Conservation (phyloP, 805 yeast genomes). For the Zygoascus tannicola region DNA sequence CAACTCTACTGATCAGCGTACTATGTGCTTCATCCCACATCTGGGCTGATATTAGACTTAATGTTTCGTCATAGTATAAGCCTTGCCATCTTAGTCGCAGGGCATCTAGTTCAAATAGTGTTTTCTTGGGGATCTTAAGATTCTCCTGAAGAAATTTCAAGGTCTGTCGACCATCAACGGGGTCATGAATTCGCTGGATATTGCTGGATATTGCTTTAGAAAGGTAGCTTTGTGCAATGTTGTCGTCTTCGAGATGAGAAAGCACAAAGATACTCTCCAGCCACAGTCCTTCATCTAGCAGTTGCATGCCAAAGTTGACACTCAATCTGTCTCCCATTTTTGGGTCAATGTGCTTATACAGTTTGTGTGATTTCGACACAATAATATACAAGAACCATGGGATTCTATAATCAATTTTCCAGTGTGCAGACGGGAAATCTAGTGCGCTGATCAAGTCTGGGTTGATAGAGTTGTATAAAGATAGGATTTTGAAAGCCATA, state of each 20-base stretch:
- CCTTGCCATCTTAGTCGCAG: slow-evolving; percentile 40
- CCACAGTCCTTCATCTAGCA: slow-evolving; percentile 40
- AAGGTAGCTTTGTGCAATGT: slow-evolving; percentile 35
- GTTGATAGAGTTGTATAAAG: slow-evolving; percentile 10
- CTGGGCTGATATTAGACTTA: slow-evolving; percentile 52
- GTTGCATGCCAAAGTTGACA: slow-evolving; percentile 40
- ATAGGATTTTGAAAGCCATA: slow-evolving; percentile 11
- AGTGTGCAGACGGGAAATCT: slow-evolving; percentile 3
- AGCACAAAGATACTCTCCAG: slow-evolving; percentile 56
- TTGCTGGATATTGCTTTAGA: slow-evolving; percentile 21
- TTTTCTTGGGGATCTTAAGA: background rate
- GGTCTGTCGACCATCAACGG: slow-evolving; percentile 12
- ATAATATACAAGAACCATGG: slow-evolving; percentile 45
- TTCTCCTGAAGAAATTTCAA: background rate
- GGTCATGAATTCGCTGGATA: slow-evolving; percentile 10
- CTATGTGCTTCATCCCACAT: slow-evolving; percentile 56
- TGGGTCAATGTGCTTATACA: slow-evolving; percentile 11
- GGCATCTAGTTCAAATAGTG: slow-evolving; percentile 35
- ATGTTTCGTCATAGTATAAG: slow-evolving; percentile 50
- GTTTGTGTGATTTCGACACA: slow-evolving; percentile 23
- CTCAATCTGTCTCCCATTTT: slow-evolving; percentile 33
- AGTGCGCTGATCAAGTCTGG: slow-evolving; percentile 10
- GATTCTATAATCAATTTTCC: slow-evolving; percentile 6
- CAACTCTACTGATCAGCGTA: slow-evolving; percentile 47
- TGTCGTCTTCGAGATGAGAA: slow-evolving; percentile 46